Conservation (phyloP, 495 filamentous ascomycete species). For the Immersiella caudata region DNA sequence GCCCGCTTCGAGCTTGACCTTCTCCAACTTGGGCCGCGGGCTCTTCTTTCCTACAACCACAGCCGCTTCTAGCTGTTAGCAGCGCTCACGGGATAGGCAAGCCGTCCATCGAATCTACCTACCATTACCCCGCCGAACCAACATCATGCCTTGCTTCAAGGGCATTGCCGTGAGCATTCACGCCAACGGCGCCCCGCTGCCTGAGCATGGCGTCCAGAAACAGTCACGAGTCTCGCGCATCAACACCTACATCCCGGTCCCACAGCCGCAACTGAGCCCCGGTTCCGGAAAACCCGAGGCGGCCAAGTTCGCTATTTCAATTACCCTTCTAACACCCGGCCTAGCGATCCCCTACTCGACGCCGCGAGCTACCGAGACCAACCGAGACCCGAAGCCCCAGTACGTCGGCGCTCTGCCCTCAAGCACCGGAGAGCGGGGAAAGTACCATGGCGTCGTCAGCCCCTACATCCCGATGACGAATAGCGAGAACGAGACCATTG, state of each 20-base stretch:
- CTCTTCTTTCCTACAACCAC: not conserved
- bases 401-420: conserved; percentile 70
- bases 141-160: conserved; percentile 92
- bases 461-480: conserved; percentile 88
- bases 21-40: not conserved
- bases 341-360: conserved; percentile 88
- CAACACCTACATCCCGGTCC: conserved; percentile 94
- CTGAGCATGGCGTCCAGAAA: conserved; percentile 93
- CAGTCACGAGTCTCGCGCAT: conserved; percentile 89
- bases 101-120: not conserved
- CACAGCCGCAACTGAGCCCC: conserved; percentile 74
- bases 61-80: not conserved
- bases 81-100: not conserved
- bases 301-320: conserved; percentile 93
- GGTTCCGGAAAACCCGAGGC: conserved; percentile 77
- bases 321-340: conserved; percentile 88
- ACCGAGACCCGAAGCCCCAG: conserved; percentile 77
- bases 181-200: conserved; percentile 81
- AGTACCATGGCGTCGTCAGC: conserved; percentile 61
- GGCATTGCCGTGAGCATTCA: conserved; percentile 97
- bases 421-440: conserved; percentile 42
- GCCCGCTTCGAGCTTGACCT: not conserved
- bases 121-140: conserved; percentile 3
- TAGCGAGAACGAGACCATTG: conserved; percentile 92
- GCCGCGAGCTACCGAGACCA: conserved; percentile 69